These are phyloP conservation scores for Cokeromyces recurvatus DNA, from an alignment of 371 early-diverging fungal species.

Conservation along the genomic window DNA sequence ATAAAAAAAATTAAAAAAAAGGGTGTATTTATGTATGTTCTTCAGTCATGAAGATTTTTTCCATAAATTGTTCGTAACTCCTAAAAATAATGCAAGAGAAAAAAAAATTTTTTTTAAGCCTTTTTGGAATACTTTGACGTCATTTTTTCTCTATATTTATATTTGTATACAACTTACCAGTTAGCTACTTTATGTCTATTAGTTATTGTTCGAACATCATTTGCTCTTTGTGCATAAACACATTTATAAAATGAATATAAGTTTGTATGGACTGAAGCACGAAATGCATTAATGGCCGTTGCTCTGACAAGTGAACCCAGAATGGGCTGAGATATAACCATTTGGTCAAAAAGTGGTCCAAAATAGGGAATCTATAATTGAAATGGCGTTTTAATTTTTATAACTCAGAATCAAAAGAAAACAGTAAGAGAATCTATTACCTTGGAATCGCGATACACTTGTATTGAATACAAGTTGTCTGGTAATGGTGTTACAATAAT, in stretches of 20 bases:
- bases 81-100: no score
- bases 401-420: no score
- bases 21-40: constrained; percentile 33
- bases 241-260: constrained; percentile 40
- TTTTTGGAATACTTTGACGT: neutral
- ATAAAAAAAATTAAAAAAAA: neutral
- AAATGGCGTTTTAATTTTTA: neutral
- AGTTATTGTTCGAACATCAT: constrained; percentile 56
- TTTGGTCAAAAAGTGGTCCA: constrained; percentile 82
- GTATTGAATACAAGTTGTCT: constrained; percentile 66
- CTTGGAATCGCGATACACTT: constrained; percentile 71
- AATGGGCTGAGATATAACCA: constrained; percentile 70
- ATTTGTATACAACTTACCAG: no score
- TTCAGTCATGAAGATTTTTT: constrained; percentile 47
- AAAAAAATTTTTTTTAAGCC: neutral
- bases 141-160: neutral
- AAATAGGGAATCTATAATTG: constrained; percentile 63
- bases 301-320: constrained; percentile 82
- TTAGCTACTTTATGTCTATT: constrained; percentile 54
- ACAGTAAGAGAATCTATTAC: no score
- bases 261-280: constrained; percentile 50
- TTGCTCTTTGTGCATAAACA: constrained; percentile 50
- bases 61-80: constrained; percentile 52
- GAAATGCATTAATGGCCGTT: constrained; percentile 76
- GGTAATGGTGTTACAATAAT: constrained; percentile 83